phyloP scores from a whole-genome alignment of 2,329 filamentous ascomycete species.

The Colletotrichum musae region DNA sequence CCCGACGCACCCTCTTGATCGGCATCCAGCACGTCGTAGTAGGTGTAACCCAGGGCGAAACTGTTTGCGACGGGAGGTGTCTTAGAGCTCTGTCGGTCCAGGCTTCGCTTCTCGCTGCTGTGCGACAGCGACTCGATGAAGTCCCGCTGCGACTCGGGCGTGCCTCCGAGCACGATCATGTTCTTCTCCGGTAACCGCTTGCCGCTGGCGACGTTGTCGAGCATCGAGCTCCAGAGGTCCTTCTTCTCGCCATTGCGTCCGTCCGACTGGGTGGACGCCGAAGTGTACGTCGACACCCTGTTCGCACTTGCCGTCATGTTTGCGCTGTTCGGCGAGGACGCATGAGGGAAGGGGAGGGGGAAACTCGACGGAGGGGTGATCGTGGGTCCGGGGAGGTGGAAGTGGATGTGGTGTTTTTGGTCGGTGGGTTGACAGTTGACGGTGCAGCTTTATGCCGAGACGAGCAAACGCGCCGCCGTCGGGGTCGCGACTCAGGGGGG shows the following conservation, averaged over 20 bases:
- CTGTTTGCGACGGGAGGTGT: conserved; percentile 88
- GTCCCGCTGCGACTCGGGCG: conserved; percentile 85
- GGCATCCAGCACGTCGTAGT: conserved; percentile 92
- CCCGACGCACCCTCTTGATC: conserved; percentile 85
- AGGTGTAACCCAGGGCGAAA: conserved; percentile 94
- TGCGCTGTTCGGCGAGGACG: conserved; percentile 23
- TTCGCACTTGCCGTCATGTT: conserved; percentile 68
- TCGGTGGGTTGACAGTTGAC: conserved; percentile 31
- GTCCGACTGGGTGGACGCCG: conserved; percentile 67
- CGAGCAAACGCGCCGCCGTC: conserved; percentile 32
- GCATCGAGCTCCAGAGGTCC: conserved; percentile 95
- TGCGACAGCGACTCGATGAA: conserved; percentile 79
- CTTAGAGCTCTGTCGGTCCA: conserved; percentile 70
- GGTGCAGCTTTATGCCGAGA: conserved; percentile 36
- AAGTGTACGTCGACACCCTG: conserved; percentile 72
- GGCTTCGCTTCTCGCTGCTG: conserved; percentile 66
- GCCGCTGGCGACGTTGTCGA: conserved; percentile 90
- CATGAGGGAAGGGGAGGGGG: conserved; percentile 20
- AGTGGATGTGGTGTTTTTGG: conserved; percentile 16
- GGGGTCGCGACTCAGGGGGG: conserved; percentile 32
- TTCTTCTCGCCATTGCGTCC: conserved; percentile 79
- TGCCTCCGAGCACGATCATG: conserved; percentile 86
- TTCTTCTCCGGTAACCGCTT: conserved; percentile 95
- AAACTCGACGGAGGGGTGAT: not conserved
- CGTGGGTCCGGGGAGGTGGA: conserved; percentile 16